Percentiles rank a stretch among this genome's conserved stretches.
These are phyloP conservation scores for Rhododendron ovatum DNA, from an alignment of 148 eudicot genomes.

Conservation along the genomic window DNA sequence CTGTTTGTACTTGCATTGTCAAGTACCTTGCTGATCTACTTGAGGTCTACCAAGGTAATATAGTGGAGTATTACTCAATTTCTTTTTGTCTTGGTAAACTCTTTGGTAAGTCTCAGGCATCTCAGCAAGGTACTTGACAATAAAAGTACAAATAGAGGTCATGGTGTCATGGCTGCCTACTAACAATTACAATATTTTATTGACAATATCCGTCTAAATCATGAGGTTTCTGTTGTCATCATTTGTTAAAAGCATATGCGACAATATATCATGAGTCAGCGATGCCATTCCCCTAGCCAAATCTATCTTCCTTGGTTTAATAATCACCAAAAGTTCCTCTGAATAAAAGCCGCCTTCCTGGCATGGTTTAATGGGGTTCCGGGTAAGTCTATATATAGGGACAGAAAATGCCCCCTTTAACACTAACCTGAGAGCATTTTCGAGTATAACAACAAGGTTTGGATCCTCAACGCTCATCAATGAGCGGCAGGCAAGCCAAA, in stretches of 20 bases:
- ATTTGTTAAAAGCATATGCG: background rate
- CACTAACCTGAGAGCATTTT: slow-evolving; percentile 15
- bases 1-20: no score
- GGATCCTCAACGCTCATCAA: slow-evolving; percentile 26
- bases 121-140: no score
- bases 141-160: no score
- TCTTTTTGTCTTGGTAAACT: no score
- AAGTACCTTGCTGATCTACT: no score
- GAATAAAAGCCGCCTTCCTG: slow-evolving; percentile 27
- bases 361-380: slow-evolving; percentile 35
- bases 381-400: slow-evolving; percentile 24
- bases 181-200: background rate
- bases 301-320: slow-evolving; percentile 28
- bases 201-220: background rate
- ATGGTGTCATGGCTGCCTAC: background rate
- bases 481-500: slow-evolving; percentile 3
- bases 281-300: slow-evolving; percentile 11
- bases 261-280: background rate
- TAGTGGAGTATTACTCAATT: no score
- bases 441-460: slow-evolving; percentile 9
- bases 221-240: background rate
- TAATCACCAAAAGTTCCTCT: slow-evolving; percentile 23
- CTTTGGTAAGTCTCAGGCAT: no score
- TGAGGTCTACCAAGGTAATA: no score
- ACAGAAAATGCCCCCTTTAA: slow-evolving; percentile 23